Percentiles rank a stretch among this genome's conserved stretches.
Conservation (phyloP, 2,329 filamentous ascomycete genomes). For the Blumeria graminis region DNA sequence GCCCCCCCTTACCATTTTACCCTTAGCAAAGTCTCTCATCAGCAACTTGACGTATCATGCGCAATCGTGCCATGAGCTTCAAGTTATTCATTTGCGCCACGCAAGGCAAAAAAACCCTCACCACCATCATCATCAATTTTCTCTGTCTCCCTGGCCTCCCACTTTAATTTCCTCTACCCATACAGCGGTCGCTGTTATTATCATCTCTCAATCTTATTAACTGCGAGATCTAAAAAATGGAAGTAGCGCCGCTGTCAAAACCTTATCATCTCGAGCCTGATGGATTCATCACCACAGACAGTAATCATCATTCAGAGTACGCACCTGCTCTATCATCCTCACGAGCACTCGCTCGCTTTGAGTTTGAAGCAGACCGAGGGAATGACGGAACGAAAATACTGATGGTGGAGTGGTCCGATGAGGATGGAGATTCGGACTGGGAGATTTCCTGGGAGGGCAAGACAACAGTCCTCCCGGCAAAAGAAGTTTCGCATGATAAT, state of each 20-base stretch:
- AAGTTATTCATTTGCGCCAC: neutral
- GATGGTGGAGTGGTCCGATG: constrained; percentile 75
- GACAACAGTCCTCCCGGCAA: constrained; percentile 35
- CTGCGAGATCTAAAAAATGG: neutral
- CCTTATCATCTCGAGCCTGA: constrained; percentile 11
- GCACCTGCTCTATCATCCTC: constrained; percentile 23
- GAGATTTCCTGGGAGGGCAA: constrained; percentile 69
- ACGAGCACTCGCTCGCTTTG: constrained; percentile 57
- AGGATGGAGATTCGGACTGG: constrained; percentile 29
- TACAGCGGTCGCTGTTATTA: too few species aligned
- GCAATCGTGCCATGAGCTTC: neutral
- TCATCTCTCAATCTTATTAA: too few species aligned
- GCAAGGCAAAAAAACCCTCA: neutral
- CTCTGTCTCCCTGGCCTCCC: too few species aligned
- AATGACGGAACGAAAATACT: constrained; percentile 76
- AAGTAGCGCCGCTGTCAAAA: neutral
- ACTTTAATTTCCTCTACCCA: too few species aligned
- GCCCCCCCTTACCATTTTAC: too few species aligned
- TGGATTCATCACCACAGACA: neutral
- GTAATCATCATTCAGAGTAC: constrained; percentile 6
- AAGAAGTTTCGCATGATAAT: constrained; percentile 17
- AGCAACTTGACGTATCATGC: neutral
- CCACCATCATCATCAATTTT: neutral
- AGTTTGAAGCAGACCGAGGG: constrained; percentile 54
- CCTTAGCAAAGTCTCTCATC: neutral